phyloP scores from a whole-genome alignment of 805 yeast genomes.

The Sungouiozyma intestinalis region DNA sequence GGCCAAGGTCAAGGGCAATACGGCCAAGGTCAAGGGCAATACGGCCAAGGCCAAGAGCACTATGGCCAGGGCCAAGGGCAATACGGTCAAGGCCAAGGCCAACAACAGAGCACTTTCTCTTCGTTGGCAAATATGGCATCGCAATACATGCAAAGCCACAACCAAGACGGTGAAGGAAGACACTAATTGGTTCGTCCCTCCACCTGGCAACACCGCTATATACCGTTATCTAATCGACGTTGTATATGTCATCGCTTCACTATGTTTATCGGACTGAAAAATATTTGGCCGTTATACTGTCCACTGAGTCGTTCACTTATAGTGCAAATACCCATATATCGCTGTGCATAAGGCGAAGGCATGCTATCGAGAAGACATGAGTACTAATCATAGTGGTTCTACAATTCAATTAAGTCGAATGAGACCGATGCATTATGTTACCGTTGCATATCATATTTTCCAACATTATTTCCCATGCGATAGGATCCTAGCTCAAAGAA shows the following conservation, averaged over 20 bases:
- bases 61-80: conserved; percentile 1
- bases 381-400: background rate
- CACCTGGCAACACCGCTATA: background rate
- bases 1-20: too few relatives aligned
- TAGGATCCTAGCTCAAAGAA: conserved; percentile 29
- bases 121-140: background rate
- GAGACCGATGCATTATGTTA: background rate
- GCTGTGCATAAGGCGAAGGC: too few relatives aligned
- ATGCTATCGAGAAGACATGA: background rate
- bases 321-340: too few relatives aligned
- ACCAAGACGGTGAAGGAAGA: background rate
- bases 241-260: background rate
- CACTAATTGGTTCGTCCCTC: too few relatives aligned
- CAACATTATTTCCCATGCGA: conserved; percentile 24
- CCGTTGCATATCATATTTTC: background rate
- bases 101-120: background rate
- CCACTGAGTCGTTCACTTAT: too few relatives aligned
- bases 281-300: too few relatives aligned
- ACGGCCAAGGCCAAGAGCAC: conserved; percentile 3
- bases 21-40: background rate
- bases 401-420: too few relatives aligned
- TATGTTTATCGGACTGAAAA: too few relatives aligned
- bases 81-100: background rate
- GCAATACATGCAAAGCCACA: background rate
- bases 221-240: background rate